Evolutionary conservation across 805 yeast genomes (phyloP).

Genomic region (Starmerella floricola): DNA sequence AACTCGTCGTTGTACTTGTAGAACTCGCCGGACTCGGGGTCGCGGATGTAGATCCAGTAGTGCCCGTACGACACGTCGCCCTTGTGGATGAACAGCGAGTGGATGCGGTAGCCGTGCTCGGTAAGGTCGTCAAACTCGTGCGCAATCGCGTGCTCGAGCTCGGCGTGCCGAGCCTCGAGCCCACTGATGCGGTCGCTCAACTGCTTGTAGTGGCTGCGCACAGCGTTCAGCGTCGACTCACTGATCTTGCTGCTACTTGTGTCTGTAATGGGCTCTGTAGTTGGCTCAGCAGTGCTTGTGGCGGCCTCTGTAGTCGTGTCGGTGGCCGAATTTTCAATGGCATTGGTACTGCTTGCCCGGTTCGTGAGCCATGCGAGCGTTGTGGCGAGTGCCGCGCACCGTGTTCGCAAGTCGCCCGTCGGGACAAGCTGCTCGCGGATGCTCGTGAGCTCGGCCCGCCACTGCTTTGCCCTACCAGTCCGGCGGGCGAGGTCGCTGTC

Average conservation of each 20-base stretch:
- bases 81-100: conserved; percentile 86
- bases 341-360: too few species aligned
- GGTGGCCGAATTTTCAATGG: too few species aligned
- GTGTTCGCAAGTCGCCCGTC: not conserved
- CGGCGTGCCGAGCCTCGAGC: conserved; percentile 34
- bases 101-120: conserved; percentile 62
- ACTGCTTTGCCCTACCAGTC: conserved; percentile 43
- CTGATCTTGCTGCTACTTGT: not conserved
- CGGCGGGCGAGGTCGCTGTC: conserved; percentile 37
- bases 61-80: conserved; percentile 96
- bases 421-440: not conserved
- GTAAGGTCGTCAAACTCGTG: conserved; percentile 51
- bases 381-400: conserved; percentile 38
- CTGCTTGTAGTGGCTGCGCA: conserved; percentile 37
- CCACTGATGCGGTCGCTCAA: conserved; percentile 36
- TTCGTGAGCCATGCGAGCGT: conserved; percentile 30
- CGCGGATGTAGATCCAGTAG: conserved; percentile 89
- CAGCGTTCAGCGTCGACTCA: conserved; percentile 36
- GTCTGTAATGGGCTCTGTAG: not conserved
- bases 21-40: conserved; percentile 52
- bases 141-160: conserved; percentile 40
- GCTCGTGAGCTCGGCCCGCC: conserved; percentile 29
- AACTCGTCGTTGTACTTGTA: conserved; percentile 89
- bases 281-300: too few species aligned
- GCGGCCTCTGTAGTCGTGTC: too few species aligned